Percentiles rank a stretch among this genome's conserved stretches.
These are phyloP conservation scores for Debaryomycetaceae sp. DNA, from an alignment of 1,139 yeast genomes.

Conservation along the genomic window DNA sequence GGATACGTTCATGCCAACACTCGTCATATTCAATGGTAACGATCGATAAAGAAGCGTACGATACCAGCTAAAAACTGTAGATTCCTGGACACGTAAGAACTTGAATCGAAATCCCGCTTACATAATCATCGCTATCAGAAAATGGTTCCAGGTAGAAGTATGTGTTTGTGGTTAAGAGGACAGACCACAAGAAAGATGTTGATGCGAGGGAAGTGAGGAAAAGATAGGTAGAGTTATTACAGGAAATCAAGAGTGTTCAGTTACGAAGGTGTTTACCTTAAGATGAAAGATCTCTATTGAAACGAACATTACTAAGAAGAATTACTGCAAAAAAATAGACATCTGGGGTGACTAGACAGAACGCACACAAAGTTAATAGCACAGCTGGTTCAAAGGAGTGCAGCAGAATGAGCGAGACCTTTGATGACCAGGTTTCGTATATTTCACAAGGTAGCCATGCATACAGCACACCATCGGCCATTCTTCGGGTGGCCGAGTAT, in stretches of 20 bases:
- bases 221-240: no score
- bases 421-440: constrained; percentile 10
- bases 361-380: background rate
- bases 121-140: background rate
- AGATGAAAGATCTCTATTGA: background rate
- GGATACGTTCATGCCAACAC: constrained; percentile 17
- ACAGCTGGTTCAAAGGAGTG: background rate
- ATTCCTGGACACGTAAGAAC: constrained; percentile 2
- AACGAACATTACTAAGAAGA: background rate
- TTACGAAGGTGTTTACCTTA: background rate
- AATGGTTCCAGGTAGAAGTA: background rate
- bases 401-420: constrained; percentile 2
- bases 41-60: no score
- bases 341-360: background rate
- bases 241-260: no score
- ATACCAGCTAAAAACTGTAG: no score
- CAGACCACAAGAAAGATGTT: background rate
- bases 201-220: no score
- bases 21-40: no score
- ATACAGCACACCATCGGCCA: background rate
- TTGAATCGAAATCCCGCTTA: background rate
- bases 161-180: background rate
- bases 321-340: background rate
- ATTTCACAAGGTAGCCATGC: constrained; percentile 1
- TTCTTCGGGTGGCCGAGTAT: constrained; percentile 5